phyloP scores from a whole-genome alignment of 2,329 filamentous ascomycete species.

The Rhytidhysteron rufulum region DNA sequence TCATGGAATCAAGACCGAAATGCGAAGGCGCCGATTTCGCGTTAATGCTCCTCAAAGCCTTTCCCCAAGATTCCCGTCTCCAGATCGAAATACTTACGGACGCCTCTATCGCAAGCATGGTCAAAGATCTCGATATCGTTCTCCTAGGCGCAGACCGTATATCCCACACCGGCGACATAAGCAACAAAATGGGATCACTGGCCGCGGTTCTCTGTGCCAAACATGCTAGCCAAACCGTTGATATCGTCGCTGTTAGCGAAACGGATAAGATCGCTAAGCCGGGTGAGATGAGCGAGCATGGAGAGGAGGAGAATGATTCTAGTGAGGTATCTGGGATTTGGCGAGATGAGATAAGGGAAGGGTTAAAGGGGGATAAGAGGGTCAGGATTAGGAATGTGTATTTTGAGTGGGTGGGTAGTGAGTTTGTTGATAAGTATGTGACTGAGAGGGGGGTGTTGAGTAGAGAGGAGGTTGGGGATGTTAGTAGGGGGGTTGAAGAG shows the following conservation, averaged over 20 bases:
- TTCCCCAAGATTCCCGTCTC: slow-evolving; percentile 23
- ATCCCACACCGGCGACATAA: slow-evolving; percentile 54
- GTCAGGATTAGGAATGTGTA: slow-evolving; percentile 38
- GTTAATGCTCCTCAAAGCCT: slow-evolving; percentile 33
- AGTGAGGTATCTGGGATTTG: slow-evolving; percentile 51
- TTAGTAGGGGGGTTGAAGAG: slow-evolving; percentile 12
- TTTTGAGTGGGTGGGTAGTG: slow-evolving; percentile 30
- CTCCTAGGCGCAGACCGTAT: slow-evolving; percentile 65
- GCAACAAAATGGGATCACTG: slow-evolving; percentile 65
- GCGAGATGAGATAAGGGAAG: slow-evolving; percentile 21
- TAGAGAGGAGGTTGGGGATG: slow-evolving; percentile 11
- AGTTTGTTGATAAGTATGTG: slow-evolving; percentile 26
- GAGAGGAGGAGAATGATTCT: slow-evolving; percentile 50
- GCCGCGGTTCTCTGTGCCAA: slow-evolving; percentile 55
- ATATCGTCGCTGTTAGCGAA: slow-evolving; percentile 56
- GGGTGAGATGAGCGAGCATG: slow-evolving; percentile 36
- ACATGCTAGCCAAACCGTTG: slow-evolving; percentile 43
- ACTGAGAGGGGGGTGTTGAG: slow-evolving; percentile 22
- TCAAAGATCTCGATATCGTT: slow-evolving; percentile 52
- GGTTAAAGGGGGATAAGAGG: slow-evolving; percentile 11
- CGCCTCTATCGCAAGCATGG: slow-evolving; percentile 55
- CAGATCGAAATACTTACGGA: slow-evolving; percentile 56
- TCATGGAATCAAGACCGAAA: slow-evolving; percentile 65
- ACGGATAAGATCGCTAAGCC: slow-evolving; percentile 56
- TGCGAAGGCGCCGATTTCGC: slow-evolving; percentile 62